Evolutionary conservation across 1,284 basidiomycete species (phyloP).

Genomic region (Ceratobasidium sp.): DNA sequence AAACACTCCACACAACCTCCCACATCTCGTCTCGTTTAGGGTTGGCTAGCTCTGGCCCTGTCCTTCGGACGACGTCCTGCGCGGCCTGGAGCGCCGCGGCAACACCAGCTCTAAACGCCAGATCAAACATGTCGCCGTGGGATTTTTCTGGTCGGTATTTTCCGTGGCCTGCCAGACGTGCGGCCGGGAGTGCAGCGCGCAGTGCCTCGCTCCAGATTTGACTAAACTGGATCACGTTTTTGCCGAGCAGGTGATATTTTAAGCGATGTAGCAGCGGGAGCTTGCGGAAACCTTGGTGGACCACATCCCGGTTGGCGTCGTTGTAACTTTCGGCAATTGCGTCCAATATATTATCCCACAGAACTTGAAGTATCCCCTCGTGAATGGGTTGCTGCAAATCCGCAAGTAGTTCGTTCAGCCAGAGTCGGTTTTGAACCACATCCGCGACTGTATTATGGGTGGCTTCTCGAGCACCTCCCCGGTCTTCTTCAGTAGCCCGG

Average conservation of each 20-base stretch:
- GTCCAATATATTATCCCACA: conserved; percentile 29
- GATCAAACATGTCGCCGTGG: conserved; percentile 21
- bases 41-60: conserved; percentile 8
- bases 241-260: conserved; percentile 26
- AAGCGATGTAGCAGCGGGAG: conserved; percentile 9
- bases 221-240: conserved; percentile 34
- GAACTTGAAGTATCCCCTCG: conserved; percentile 21
- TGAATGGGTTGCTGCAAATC: conserved; percentile 16
- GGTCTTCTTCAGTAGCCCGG: neutral
- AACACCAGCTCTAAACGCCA: conserved; percentile 16
- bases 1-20: conserved; percentile 28
- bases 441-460: neutral
- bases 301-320: conserved; percentile 1
- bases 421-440: conserved; percentile 20
- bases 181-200: conserved; percentile 6
- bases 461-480: neutral
- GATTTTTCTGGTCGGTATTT: conserved; percentile 22
- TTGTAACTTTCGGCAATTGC: conserved; percentile 24
- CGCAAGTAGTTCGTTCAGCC: conserved; percentile 22
- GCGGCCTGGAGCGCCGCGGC: conserved; percentile 16
- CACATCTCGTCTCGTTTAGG: conserved; percentile 33
- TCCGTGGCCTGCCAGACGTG: conserved; percentile 22
- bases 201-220: conserved; percentile 31
- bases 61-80: conserved; percentile 1
- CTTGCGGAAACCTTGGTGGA: conserved; percentile 4